Evolutionary conservation across 176 grass and related monocot species (phyloP).

Genomic region (Cenchrus fungigraminus): DNA sequence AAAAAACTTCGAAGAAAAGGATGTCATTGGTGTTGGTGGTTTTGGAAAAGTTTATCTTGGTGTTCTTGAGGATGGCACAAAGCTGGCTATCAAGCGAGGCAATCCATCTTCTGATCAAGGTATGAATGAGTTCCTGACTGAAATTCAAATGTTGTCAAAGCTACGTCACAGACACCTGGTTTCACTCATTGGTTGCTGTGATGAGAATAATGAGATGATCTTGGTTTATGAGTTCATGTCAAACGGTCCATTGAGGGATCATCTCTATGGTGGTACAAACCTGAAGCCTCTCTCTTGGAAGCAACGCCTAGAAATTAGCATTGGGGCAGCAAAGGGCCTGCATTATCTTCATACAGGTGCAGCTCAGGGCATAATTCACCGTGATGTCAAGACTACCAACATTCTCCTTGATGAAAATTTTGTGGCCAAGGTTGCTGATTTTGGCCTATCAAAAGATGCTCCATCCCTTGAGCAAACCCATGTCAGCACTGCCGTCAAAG

Average conservation of each 20-base stretch:
- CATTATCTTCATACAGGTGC: constrained; percentile 98
- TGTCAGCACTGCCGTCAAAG: constrained; percentile 95
- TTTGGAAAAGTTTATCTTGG: constrained; percentile 98
- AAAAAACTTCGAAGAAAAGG: constrained; percentile 94
- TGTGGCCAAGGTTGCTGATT: constrained; percentile 87
- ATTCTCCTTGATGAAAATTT: constrained; percentile 94
- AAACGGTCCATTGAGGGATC: constrained; percentile 82
- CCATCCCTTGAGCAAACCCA: constrained; percentile 93
- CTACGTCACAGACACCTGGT: constrained; percentile 90
- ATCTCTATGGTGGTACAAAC: constrained; percentile 73
- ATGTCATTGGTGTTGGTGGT: constrained; percentile 78
- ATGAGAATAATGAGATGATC: constrained; percentile 98
- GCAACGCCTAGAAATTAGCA: constrained; percentile 84
- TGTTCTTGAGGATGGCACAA: constrained; percentile 69
- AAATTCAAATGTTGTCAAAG: constrained; percentile 93
- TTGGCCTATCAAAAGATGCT: constrained; percentile 88
- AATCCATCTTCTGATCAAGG: constrained; percentile 92
- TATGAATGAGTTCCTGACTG: constrained; percentile 94
- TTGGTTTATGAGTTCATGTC: constrained; percentile 97
- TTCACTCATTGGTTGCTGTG: constrained; percentile 95
- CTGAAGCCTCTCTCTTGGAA: constrained; percentile 74
- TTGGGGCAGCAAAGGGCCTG: constrained; percentile 86
- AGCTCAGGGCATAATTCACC: constrained; percentile 96
- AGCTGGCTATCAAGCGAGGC: constrained; percentile 90
- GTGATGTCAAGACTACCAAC: constrained; percentile 97